Evolutionary conservation across 2,329 filamentous ascomycete species (phyloP), one percentile per base, ranked within the genome.

Genomic region (Trichoderma citrinoviride): DNA sequence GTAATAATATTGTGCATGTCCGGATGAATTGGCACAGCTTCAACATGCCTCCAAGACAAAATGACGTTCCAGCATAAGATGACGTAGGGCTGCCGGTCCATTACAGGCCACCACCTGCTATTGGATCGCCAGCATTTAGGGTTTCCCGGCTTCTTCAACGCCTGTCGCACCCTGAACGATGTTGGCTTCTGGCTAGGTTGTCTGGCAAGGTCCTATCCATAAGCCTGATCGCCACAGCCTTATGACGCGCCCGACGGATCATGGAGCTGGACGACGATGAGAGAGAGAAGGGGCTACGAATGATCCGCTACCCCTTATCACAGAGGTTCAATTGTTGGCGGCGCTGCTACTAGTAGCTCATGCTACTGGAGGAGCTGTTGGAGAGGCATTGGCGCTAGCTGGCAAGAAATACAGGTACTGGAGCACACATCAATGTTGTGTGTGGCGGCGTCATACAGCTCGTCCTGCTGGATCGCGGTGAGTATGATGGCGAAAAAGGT

Each of bases 81-180:
- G 57, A 61, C 57, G 57, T 61, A 61, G 57, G 37, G 33, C 47
- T 41, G n/a, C 17, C 40, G 47, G 33, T 21, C 44, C 44, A 27
- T 37, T 23, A 37, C 46, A 41, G 23, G 14, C 37, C 19, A 27
- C 29, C 21, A 33, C 7, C 40, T 41, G 14, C 47, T 15, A 61
- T 49, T 52, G 37, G 23, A 25, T 40, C 29, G 37, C 46, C 21
- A 43, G 17, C 29, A 25, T 3, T 52, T 52, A n/a, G 49, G 40
- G 23, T 44, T 60, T 21, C 33, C 53, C 33, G 49, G 46, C 46
- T 52, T 50, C 37, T 41, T 43, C 46, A 44, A 40, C 21, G 14
- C 23, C 10, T 25, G 21, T 25, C 56, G 25, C 46, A 54, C 44
- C 56, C 21, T 23, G 56, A 49, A 50, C 19, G 23, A 61, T 41